phyloP scores from a whole-genome alignment of 108 stramenopile species.

The Conticribra weissflogii region DNA sequence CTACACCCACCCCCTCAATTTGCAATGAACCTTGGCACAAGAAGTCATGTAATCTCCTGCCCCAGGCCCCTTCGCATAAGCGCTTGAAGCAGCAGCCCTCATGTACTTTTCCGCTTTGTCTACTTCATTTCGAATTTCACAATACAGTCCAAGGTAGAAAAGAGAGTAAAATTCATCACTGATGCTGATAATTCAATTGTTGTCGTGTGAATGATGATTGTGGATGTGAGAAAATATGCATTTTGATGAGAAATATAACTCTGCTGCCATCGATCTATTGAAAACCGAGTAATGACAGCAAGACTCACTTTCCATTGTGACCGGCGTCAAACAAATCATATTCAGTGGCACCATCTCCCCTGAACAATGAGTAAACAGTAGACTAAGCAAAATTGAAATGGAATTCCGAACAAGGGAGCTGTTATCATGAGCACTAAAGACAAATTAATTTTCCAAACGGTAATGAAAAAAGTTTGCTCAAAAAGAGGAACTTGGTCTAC shows the following conservation, averaged over 20 bases:
- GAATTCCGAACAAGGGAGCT: too few relatives aligned
- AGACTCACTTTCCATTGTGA: slow-evolving; percentile 45
- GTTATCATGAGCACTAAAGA: too few relatives aligned
- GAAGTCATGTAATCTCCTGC: slow-evolving; percentile 78
- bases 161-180: slow-evolving; percentile 76
- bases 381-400: slow-evolving; percentile 10
- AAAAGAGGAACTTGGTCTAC: too few relatives aligned
- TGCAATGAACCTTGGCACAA: slow-evolving; percentile 67
- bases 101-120: slow-evolving; percentile 70
- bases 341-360: slow-evolving; percentile 69
- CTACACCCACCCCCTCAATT: slow-evolving; percentile 54
- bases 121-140: slow-evolving; percentile 59
- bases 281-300: neutral
- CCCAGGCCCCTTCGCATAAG: slow-evolving; percentile 60
- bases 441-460: too few relatives aligned
- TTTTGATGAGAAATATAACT: too few relatives aligned
- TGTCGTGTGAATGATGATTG: neutral
- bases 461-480: too few relatives aligned
- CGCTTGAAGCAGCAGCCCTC: slow-evolving; percentile 52
- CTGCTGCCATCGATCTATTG: neutral
- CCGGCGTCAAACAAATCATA: slow-evolving; percentile 61
- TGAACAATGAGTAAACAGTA: slow-evolving; percentile 64
- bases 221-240: neutral
- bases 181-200: slow-evolving; percentile 7
- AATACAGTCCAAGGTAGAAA: slow-evolving; percentile 57